These are phyloP conservation scores for Papiliotrema fonsecae DNA, from an alignment of 1,284 basidiomycete species.

Conservation along the genomic window DNA sequence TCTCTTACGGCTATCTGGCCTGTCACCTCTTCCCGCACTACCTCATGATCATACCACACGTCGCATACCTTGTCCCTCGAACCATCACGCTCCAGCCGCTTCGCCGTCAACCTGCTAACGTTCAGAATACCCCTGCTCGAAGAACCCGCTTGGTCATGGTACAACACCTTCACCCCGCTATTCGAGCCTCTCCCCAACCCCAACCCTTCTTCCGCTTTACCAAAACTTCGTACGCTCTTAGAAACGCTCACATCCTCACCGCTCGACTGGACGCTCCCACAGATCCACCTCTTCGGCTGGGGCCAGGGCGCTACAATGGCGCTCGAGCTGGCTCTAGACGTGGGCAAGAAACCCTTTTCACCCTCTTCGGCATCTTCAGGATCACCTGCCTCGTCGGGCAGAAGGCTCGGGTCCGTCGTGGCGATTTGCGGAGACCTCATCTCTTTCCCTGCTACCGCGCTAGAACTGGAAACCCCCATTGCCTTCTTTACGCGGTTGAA, in stretches of 20 bases:
- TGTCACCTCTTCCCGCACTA: constrained; percentile 3
- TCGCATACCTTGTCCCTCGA: background rate
- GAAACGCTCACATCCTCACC: constrained; percentile 53
- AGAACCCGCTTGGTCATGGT: constrained; percentile 76
- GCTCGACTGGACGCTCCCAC: constrained; percentile 59
- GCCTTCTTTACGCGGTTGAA: constrained; percentile 58
- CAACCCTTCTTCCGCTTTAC: constrained; percentile 57
- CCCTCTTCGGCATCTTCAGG: background rate
- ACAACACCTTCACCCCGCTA: constrained; percentile 70
- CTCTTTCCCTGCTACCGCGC: constrained; percentile 64
- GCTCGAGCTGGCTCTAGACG: constrained; percentile 58
- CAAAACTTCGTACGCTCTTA: constrained; percentile 53
- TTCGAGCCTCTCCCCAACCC: constrained; percentile 73
- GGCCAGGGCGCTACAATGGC: constrained; percentile 81
- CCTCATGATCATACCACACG: background rate
- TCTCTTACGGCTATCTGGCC: background rate
- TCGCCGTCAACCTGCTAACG: background rate
- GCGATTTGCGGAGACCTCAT: constrained; percentile 67
- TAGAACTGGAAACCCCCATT: constrained; percentile 56
- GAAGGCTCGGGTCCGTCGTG: constrained; percentile 57
- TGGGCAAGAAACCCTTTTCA: constrained; percentile 15
- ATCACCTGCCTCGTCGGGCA: background rate
- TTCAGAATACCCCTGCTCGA: constrained; percentile 73
- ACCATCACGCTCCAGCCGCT: too few relatives aligned
- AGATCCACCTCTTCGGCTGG: constrained; percentile 83